Evolutionary conservation across 192 early-diverging fungal genomes (phyloP), one percentile per base, ranked within the genome.

Genomic region (Coemansia sp.): DNA sequence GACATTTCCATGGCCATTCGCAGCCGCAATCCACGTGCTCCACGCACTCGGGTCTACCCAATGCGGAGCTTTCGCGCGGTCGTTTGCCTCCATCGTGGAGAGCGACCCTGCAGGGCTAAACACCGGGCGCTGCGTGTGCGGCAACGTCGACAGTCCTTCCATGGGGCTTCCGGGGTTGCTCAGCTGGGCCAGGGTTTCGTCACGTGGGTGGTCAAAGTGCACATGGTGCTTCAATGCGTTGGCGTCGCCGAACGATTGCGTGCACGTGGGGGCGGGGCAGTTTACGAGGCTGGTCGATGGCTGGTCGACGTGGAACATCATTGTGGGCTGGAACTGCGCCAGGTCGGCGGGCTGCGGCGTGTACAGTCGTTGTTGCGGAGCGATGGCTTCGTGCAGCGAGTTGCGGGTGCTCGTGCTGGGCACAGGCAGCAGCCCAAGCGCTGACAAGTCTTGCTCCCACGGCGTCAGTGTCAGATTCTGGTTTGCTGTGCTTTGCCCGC

Each of bases 1-100:
- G 2, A 72, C 50, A 45, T 67, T 63, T 11, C 65, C 63, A 5
- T 81, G 65, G 6, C 78, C 78, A 35, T 81, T 75, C 2, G 78
- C 78, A 4, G 78, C 78, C 11, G 72, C 78, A 27, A 81, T 81
- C 78, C 78, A 81, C 61, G 62, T 66, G 15, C 72, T 74, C 73
- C 72, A 75, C 25, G 65, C 21, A 7, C 43, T 54, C 1, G 62
- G 66, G 38, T 81, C 73, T 0, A 81, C 63, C 78, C 78, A 81
- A 27, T 81, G 78, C 17, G 78, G 78, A 2, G 78, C 72, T 63
- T 72, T 75, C 4, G 54, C 57, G 3, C 72, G 62, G 52, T 74
- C 68, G 3, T 47, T 39, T 5, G 35, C 10, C 27, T 19, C 39
- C 29, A 57, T 41, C 24, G 57, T 11, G 11, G 47, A 4, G 5